phyloP scores from a whole-genome alignment of 305 asterid genomes.

The Fraxinus floribunda region DNA sequence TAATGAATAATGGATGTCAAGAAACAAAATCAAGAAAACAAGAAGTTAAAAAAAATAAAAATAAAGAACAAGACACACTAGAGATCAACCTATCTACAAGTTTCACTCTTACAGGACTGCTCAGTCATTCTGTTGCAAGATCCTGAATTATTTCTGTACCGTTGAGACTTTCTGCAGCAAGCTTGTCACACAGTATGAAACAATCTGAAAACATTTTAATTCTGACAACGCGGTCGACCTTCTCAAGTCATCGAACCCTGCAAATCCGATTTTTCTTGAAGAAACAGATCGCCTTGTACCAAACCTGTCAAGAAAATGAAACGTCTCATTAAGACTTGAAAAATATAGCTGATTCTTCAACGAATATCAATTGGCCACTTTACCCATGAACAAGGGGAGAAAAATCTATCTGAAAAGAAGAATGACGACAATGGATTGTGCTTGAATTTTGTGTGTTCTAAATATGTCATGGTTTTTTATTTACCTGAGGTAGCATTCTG shows the following conservation, averaged over 20 bases:
- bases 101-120: background rate
- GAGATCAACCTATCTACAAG: conserved; percentile 30
- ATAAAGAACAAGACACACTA: conserved; percentile 7
- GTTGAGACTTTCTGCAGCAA: conserved; percentile 20
- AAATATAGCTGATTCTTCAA: background rate
- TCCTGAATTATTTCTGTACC: conserved; percentile 22
- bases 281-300: background rate
- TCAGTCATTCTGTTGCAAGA: conserved; percentile 10
- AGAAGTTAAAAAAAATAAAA: background rate
- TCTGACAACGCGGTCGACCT: background rate
- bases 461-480: background rate
- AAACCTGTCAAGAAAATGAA: background rate
- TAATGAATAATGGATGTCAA: background rate
- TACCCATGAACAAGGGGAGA: background rate
- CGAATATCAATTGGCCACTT: background rate
- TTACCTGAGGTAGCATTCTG: background rate
- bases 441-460: background rate
- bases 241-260: conserved; percentile 10
- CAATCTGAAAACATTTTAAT: conserved; percentile 7
- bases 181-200: conserved; percentile 7
- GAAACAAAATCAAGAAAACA: background rate
- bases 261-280: conserved; percentile 6
- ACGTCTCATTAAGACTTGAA: background rate
- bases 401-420: background rate
- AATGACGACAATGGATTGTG: background rate